Percentiles rank a stretch among this genome's conserved stretches.
Conservation (phyloP, 2,329 filamentous ascomycete species). For the Alternaria burnsii region DNA sequence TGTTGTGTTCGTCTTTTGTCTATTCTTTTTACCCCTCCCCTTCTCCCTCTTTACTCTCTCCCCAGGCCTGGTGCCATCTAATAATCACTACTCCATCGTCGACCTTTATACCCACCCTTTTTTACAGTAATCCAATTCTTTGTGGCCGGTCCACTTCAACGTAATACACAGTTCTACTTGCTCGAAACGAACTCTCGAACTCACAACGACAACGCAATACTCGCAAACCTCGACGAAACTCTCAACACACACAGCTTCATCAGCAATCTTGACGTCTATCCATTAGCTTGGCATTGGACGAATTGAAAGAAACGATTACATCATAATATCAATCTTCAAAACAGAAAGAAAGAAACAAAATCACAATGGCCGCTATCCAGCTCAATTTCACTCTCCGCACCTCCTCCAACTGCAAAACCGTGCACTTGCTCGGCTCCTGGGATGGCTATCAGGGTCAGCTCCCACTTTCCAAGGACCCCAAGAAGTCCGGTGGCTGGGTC, state of each 20-base stretch:
- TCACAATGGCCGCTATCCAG: constrained; percentile 84
- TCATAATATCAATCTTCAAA: constrained; percentile 32
- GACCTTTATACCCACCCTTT: constrained; percentile 31
- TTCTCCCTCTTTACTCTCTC: constrained; percentile 50
- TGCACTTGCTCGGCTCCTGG: constrained; percentile 97
- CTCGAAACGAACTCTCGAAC: constrained; percentile 48
- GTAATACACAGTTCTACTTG: constrained; percentile 60
- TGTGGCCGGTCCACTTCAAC: constrained; percentile 55
- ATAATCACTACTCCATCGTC: constrained; percentile 36
- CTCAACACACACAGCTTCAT: constrained; percentile 40
- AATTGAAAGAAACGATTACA: constrained; percentile 36
- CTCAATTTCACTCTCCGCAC: constrained; percentile 96
- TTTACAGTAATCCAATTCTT: constrained; percentile 49
- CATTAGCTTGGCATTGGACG: constrained; percentile 49
- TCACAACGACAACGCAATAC: constrained; percentile 37
- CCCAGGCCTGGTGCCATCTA: constrained; percentile 58
- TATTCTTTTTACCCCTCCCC: constrained; percentile 49
- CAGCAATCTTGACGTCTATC: constrained; percentile 49
- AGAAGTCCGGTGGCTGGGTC: constrained; percentile 91
- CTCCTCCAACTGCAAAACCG: constrained; percentile 95
- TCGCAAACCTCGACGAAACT: constrained; percentile 41
- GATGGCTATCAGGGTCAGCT: constrained; percentile 96
- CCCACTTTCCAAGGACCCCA: constrained; percentile 88
- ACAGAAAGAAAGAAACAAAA: constrained; percentile 36
- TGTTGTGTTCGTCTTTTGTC: constrained; percentile 57